Evolutionary conservation across 352 stramenopile species (phyloP), one percentile per base, ranked within the genome.

Genomic region (Aphanomyces astaci): DNA sequence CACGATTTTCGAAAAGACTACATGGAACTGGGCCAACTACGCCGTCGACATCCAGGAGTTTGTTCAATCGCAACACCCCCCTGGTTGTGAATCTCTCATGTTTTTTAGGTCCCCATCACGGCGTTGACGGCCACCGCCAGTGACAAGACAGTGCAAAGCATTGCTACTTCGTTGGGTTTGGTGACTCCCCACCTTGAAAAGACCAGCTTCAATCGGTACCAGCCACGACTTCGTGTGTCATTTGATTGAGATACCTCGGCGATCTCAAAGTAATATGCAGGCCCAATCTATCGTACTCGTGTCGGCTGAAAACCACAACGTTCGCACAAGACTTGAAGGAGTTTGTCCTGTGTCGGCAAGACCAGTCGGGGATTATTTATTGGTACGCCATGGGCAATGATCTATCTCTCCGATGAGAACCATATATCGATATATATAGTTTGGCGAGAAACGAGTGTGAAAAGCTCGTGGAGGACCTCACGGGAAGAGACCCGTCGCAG

Each of bases 1-100:
- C 71, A 75, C 63, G 73, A 79, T 64, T 79, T 77, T 66, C 56
- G 74, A 11, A 52, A 66, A 19, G 73, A 78, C 52, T 78, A 78
- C 52, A 55, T 72, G 24, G 62, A 54, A 4, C 51, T 75, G 2
- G 77, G 80, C 0, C 70, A 66, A 24, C 33, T 89, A 77, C 82
- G 81, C 52, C 70, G 72, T 2, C 72, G 31, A 24, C 81, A 84
- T 24, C 73, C 76, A 1, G 70, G 46, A 17, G 56, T 51, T 19
- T 39, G 4, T 17, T 62, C 27, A 22, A 56, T 33, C 19, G 4
- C 32, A 15, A 28, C 13, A 28, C 3, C 28, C n/a, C 1, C 24
- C n/a, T n/a, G n/a, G n/a, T n/a, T n/a, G n/a, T n/a, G n/a, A n/a
- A n/a, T n/a, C n/a, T n/a, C n/a, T n/a, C n/a, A 43, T 24, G 36